phyloP scores from a whole-genome alignment of 768 basidiomycete genomes.

The Russula emetica region DNA sequence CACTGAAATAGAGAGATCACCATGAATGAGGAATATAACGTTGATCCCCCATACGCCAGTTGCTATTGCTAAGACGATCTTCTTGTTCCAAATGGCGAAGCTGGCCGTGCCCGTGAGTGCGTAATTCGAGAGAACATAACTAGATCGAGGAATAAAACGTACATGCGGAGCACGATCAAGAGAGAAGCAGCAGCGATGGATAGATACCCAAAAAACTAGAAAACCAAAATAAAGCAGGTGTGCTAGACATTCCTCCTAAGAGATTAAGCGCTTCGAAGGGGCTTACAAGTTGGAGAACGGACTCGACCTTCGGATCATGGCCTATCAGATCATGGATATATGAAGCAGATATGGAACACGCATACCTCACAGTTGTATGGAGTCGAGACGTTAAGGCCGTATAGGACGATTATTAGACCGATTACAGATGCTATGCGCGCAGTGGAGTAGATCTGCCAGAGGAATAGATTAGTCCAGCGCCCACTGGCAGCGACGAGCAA shows the following conservation, averaged over 20 bases:
- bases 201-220: not conserved
- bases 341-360: too few relatives aligned
- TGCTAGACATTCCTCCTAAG: not conserved
- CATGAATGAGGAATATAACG: not conserved
- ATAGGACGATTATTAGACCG: too few relatives aligned
- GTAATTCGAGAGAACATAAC: not conserved
- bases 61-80: not conserved
- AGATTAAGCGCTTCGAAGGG: not conserved
- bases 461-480: too few relatives aligned
- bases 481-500: too few relatives aligned
- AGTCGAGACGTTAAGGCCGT: too few relatives aligned
- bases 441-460: too few relatives aligned
- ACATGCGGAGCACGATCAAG: not conserved
- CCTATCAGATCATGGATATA: too few relatives aligned
- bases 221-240: not conserved
- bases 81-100: not conserved
- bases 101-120: not conserved
- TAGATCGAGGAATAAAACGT: not conserved
- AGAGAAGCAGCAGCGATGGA: not conserved
- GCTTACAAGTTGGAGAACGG: not conserved
- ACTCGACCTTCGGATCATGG: too few relatives aligned
- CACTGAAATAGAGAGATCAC: not conserved
- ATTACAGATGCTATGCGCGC: too few relatives aligned
- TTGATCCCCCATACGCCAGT: not conserved
- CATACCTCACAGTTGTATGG: too few relatives aligned